Evolutionary conservation across 495 filamentous ascomycete genomes (phyloP).

Genomic region (Neurospora sp.): DNA sequence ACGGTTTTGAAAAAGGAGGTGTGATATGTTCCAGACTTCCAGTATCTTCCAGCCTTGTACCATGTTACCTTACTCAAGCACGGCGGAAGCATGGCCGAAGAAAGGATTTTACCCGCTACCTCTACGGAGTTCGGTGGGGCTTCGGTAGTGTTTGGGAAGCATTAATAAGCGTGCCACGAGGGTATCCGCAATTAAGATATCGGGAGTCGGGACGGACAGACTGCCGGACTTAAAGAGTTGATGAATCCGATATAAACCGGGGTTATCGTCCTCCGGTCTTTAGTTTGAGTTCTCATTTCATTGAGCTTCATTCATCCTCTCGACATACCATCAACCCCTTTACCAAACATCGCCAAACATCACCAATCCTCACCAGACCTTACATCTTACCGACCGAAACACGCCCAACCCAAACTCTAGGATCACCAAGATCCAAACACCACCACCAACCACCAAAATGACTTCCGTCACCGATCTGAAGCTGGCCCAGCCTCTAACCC

Average conservation of each 20-base stretch:
- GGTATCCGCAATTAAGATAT: too few species aligned
- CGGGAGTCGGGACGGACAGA: too few species aligned
- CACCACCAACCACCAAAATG: neutral
- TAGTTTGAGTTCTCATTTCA: too few species aligned
- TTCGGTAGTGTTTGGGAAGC: neutral
- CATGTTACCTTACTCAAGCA: neutral
- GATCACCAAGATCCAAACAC: neutral
- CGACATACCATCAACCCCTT: too few species aligned
- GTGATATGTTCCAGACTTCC: neutral
- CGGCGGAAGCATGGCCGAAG: neutral
- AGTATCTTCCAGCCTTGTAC: neutral
- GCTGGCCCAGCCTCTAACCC: constrained; percentile 30
- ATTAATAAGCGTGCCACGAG: neutral
- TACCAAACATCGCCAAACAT: too few species aligned
- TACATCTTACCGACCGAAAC: neutral
- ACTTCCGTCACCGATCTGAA: constrained; percentile 2
- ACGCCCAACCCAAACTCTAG: neutral
- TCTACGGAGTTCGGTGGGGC: neutral
- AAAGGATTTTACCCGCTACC: neutral
- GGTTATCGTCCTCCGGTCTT: too few species aligned
- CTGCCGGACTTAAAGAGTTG: too few species aligned
- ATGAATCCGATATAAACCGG: too few species aligned
- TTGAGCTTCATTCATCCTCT: too few species aligned
- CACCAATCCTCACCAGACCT: neutral
- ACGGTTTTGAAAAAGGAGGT: too few species aligned